Conservation (phyloP, 164 flowering plant genomes). For the Umbellularia californica region DNA sequence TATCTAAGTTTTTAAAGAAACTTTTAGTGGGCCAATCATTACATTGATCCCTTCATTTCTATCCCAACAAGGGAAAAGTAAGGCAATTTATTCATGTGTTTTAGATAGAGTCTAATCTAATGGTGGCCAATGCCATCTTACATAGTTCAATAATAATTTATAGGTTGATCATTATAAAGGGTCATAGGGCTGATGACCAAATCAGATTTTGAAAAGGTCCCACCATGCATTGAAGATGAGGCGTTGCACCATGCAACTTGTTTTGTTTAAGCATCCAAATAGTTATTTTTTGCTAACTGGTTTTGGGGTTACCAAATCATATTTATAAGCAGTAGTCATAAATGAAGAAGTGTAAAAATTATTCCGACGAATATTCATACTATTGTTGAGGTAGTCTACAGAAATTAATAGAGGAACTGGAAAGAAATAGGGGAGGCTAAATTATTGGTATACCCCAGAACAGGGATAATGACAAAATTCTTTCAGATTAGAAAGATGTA, state of each 20-base stretch:
- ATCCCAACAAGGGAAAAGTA: no score
- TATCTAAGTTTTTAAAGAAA: no score
- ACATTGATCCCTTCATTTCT: no score
- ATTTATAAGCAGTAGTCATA: neutral
- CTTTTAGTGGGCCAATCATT: no score
- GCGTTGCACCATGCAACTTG: neutral
- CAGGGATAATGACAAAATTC: neutral
- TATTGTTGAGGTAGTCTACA: neutral
- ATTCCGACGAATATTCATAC: neutral
- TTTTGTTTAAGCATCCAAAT: neutral
- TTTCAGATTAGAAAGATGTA: no score
- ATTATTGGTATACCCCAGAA: neutral
- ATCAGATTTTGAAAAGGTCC: no score
- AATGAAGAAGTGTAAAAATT: neutral
- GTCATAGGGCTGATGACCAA: no score
- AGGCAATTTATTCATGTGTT: no score
- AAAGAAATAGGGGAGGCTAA: neutral
- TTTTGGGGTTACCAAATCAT: neutral
- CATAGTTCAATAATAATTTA: no score
- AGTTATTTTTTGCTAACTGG: neutral
- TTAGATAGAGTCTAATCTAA: no score
- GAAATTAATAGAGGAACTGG: neutral
- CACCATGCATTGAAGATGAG: neutral
- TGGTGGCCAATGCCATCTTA: no score
- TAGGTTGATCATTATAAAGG: no score